A percentile compares a stretch with the other conserved stretches of the same genome.
Evolutionary conservation across 768 basidiomycete species (phyloP).

Genomic region (Mrakia hoshinonis): DNA sequence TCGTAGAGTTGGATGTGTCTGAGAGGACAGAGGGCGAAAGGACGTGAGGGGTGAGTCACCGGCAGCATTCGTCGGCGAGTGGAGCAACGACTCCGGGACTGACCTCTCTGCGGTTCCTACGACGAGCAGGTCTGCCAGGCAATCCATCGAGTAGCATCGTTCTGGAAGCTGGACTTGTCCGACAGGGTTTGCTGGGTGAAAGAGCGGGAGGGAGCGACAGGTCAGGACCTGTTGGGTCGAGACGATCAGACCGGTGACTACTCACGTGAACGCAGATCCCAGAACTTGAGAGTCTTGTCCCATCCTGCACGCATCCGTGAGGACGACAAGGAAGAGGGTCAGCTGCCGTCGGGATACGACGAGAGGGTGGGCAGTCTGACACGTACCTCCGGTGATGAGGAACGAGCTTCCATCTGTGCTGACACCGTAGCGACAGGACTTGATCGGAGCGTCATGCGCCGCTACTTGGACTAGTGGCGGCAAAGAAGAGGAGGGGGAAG

Average conservation of each 20-base stretch:
- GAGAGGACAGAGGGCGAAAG: neutral
- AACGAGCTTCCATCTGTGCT: conserved; percentile 47
- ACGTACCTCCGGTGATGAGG: conserved; percentile 60
- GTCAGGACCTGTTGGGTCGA: too few relatives aligned
- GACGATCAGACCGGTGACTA: too few relatives aligned
- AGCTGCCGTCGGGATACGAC: neutral
- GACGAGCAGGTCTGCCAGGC: conserved; percentile 46
- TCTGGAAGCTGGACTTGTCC: conserved; percentile 65
- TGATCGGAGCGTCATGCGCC: conserved; percentile 81
- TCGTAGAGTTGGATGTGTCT: conserved; percentile 28
- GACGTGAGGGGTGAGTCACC: neutral
- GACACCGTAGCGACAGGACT: conserved; percentile 59
- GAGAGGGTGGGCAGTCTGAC: neutral
- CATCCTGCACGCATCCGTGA: conserved; percentile 59
- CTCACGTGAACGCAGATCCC: conserved; percentile 21
- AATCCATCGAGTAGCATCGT: conserved; percentile 79
- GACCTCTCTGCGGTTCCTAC: conserved; percentile 27
- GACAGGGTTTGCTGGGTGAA: neutral
- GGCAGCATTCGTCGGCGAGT: too few relatives aligned
- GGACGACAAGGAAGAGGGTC: neutral
- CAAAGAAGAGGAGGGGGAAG: too few relatives aligned
- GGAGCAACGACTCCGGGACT: neutral
- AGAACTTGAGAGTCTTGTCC: conserved; percentile 93
- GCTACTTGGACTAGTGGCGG: conserved; percentile 55
- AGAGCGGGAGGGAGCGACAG: neutral